These are phyloP conservation scores for Phialocephala subalpina DNA, from an alignment of 2,329 filamentous ascomycete genomes.

Conservation along the genomic window DNA sequence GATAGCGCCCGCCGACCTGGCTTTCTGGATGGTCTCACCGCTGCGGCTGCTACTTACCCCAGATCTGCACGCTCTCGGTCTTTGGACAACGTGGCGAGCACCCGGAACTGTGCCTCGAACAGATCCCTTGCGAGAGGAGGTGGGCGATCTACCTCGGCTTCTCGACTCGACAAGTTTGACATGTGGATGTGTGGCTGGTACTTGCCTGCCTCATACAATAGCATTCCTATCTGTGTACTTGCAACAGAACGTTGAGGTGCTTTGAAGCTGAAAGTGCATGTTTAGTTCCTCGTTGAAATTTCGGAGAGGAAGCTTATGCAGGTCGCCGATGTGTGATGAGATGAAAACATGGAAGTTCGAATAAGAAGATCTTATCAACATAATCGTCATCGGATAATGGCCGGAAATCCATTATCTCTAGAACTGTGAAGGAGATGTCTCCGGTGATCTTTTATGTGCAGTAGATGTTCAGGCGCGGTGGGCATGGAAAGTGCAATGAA, in stretches of 20 bases:
- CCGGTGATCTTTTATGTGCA: no score
- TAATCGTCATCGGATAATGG: not conserved
- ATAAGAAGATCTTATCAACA: not conserved
- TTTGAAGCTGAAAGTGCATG: not conserved
- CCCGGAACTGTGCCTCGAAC: not conserved
- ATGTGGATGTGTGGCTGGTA: not conserved
- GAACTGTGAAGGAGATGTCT: no score
- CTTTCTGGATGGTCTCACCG: not conserved
- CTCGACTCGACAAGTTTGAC: not conserved
- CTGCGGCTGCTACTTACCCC: not conserved
- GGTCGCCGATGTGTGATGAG: not conserved
- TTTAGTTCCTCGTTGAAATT: not conserved
- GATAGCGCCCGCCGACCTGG: not conserved
- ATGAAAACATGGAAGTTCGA: not conserved
- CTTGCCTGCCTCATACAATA: no score
- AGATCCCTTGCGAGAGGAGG: not conserved
- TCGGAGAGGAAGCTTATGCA: not conserved
- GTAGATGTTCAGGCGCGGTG: no score
- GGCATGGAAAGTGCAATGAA: no score
- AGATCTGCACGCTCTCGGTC: not conserved
- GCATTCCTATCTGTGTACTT: no score
- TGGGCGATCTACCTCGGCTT: not conserved
- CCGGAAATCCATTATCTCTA: no score
- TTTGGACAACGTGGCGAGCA: not conserved
- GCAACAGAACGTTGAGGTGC: no score